Evolutionary conservation across 106 monocot genomes (phyloP).

Genomic region (Amphibolis antarctica): DNA sequence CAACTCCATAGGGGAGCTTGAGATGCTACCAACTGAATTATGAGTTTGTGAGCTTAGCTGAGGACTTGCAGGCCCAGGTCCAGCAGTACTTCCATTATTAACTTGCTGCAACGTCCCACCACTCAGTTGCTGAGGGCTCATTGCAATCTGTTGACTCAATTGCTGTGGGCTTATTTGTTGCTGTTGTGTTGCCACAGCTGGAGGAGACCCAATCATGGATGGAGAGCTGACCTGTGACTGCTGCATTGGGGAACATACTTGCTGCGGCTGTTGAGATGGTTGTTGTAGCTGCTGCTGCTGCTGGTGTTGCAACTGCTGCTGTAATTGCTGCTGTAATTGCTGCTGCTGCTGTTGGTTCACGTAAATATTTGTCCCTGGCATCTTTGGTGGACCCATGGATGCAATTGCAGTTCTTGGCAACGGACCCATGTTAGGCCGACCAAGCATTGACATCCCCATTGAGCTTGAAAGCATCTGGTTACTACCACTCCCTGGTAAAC

Average conservation of each 20-base stretch:
- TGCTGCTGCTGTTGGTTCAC: constrained; percentile 28
- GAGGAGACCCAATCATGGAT: constrained; percentile 9
- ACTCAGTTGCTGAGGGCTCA: constrained; percentile 72
- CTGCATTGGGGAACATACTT: constrained; percentile 24
- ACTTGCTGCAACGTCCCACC: constrained; percentile 43
- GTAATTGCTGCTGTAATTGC: constrained; percentile 21
- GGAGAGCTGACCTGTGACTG: constrained; percentile 52
- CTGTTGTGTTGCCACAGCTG: constrained; percentile 16
- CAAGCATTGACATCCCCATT: constrained; percentile 50
- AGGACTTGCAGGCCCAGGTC: constrained; percentile 52
- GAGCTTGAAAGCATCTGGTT: constrained; percentile 57
- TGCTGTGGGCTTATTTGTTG: constrained; percentile 44
- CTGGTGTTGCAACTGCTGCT: constrained; percentile 2
- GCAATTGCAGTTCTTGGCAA: constrained; percentile 49
- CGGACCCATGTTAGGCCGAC: constrained; percentile 42
- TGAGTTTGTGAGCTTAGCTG: constrained; percentile 92
- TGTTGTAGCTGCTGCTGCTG: constrained; percentile 11
- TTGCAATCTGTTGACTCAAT: constrained; percentile 36
- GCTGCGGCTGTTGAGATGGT: constrained; percentile 11
- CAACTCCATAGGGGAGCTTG: constrained; percentile 86
- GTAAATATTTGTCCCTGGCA: constrained; percentile 47
- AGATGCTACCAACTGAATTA: constrained; percentile 74
- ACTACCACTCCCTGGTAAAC: constrained; percentile 37
- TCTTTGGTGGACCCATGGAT: constrained; percentile 87
- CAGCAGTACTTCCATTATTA: constrained; percentile 33